Conservation (phyloP, 768 basidiomycete species). For the Xerocomus potaroensis region DNA sequence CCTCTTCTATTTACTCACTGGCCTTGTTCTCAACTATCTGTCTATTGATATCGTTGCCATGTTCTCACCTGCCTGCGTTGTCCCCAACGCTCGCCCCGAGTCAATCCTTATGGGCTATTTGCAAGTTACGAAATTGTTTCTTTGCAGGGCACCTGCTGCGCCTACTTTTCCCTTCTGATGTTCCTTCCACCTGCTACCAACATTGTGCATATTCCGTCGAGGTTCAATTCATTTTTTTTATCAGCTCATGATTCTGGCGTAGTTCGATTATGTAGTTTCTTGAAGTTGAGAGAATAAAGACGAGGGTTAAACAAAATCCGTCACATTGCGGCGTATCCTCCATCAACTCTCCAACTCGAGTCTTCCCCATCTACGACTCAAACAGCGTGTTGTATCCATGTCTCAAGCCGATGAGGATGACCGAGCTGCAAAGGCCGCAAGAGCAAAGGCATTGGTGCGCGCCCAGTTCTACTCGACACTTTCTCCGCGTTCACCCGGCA, state of each 20-base stretch:
- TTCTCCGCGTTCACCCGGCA: constrained; percentile 4
- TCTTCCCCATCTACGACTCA: not conserved
- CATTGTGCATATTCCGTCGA: constrained; percentile 44
- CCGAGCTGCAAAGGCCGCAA: constrained; percentile 75
- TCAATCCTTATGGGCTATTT: constrained; percentile 55
- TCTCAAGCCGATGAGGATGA: constrained; percentile 66
- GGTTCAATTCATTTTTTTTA: constrained; percentile 33
- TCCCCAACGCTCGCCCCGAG: constrained; percentile 48
- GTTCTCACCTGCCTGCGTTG: constrained; percentile 49
- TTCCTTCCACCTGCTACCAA: constrained; percentile 34
- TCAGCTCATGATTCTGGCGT: not conserved
- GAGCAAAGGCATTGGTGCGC: constrained; percentile 78
- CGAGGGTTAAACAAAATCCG: too few species aligned
- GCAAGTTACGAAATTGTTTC: constrained; percentile 37
- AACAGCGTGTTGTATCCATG: constrained; percentile 14
- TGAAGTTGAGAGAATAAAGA: too few species aligned
- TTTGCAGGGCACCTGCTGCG: constrained; percentile 29
- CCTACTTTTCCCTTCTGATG: constrained; percentile 32
- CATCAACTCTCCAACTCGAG: not conserved
- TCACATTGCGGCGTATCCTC: constrained; percentile 4
- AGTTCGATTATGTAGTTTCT: not conserved
- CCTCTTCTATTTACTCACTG: constrained; percentile 19
- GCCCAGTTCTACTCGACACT: not conserved
- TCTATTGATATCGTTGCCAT: constrained; percentile 50
- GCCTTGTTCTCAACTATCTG: constrained; percentile 30